Evolutionary conservation across 768 basidiomycete species (phyloP).

Genomic region (Amanita exitialis): DNA sequence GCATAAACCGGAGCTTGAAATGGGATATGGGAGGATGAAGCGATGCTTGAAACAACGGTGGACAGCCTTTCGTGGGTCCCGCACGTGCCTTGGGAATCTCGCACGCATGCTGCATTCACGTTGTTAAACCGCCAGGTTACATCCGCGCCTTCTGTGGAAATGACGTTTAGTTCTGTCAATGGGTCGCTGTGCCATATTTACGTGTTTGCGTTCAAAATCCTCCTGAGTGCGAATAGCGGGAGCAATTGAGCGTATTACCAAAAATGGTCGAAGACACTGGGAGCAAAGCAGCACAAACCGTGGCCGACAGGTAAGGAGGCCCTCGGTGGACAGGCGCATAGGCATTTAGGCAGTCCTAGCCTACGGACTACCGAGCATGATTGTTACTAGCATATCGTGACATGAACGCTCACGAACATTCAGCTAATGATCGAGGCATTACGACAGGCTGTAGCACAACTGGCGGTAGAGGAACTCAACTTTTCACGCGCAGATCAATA

Average conservation of each 20-base stretch:
- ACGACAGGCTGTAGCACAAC: no score
- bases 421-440: no score
- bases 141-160: background rate
- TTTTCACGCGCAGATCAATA: no score
- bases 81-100: background rate
- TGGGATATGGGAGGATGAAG: background rate
- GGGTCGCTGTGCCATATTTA: background rate
- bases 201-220: background rate
- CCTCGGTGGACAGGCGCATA: no score
- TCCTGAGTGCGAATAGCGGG: background rate
- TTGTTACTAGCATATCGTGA: no score
- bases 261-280: background rate
- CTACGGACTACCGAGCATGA: no score
- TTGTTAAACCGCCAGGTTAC: background rate
- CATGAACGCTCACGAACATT: no score
- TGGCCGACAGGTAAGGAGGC: background rate
- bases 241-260: background rate
- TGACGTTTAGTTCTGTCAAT: background rate
- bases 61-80: background rate
- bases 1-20: background rate
- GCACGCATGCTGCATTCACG: background rate
- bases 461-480: no score
- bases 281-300: background rate
- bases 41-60: no score
- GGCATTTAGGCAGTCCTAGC: no score